phyloP scores from a whole-genome alignment of 1,284 basidiomycete genomes.

The Cutaneotrichosporon cutaneum region DNA sequence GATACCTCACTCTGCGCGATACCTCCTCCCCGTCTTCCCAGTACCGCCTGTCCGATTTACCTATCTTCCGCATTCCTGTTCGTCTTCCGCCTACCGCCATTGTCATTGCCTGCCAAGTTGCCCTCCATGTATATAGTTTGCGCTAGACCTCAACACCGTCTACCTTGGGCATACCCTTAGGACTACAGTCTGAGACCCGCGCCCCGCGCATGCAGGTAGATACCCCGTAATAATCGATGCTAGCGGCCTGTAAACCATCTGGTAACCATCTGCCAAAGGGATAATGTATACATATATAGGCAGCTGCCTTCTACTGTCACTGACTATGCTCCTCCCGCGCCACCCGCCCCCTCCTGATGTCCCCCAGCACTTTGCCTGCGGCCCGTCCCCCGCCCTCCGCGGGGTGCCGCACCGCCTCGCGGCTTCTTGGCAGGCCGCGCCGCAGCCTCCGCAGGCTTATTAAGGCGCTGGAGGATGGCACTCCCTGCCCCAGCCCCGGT shows the following conservation, averaged over 20 bases:
- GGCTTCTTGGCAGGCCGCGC: conserved; percentile 21
- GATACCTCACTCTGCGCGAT: no score
- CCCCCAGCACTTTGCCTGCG: conserved; percentile 14
- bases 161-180: not conserved
- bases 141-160: not conserved
- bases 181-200: not conserved
- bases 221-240: conserved; percentile 1
- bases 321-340: conserved; percentile 1
- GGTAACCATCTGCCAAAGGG: not conserved
- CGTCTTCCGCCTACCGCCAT: not conserved
- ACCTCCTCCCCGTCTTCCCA: not conserved
- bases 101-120: not conserved
- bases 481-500: conserved; percentile 1
- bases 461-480: conserved; percentile 21
- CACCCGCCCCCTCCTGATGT: not conserved
- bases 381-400: conserved; percentile 20
- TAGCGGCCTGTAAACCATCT: not conserved
- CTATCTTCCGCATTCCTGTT: not conserved
- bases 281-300: conserved; percentile 1
- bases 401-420: conserved; percentile 13
- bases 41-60: not conserved
- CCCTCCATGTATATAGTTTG: not conserved
- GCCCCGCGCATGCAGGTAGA: not conserved
- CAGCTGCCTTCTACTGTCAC: not conserved
- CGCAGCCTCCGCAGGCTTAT: conserved; percentile 6